These are phyloP conservation scores for Papilionanthe hybrid DNA, from an alignment of 116 monocot species.

Conservation along the genomic window DNA sequence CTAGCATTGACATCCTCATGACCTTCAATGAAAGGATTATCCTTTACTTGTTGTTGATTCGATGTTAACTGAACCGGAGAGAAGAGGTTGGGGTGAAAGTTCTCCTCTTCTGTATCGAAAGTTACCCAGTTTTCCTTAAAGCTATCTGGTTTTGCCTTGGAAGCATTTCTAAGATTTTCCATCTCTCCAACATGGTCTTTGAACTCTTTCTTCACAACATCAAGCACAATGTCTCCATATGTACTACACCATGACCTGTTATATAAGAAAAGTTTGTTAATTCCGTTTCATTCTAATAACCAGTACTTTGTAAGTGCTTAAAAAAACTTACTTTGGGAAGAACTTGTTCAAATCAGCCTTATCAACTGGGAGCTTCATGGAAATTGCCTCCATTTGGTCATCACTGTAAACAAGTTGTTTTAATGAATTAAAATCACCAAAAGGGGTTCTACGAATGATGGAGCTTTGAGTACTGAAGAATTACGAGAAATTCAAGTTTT, in stretches of 20 bases:
- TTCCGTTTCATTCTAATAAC: neutral
- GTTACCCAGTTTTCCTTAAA: constrained; percentile 21
- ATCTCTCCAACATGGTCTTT: constrained; percentile 72
- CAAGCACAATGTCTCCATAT: constrained; percentile 63
- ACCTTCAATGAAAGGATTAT: neutral
- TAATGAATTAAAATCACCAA: neutral
- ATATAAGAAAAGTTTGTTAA: neutral
- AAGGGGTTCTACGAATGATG: neutral
- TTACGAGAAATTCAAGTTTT: constrained; percentile 62
- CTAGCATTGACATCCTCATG: neutral
- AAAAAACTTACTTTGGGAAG: constrained; percentile 61
- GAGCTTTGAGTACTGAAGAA: neutral
- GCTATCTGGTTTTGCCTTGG: constrained; percentile 15
- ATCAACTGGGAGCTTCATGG: constrained; percentile 61
- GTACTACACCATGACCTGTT: constrained; percentile 65
- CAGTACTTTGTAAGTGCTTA: neutral
- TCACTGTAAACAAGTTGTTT: constrained; percentile 25
- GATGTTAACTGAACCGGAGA: neutral
- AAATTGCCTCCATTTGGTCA: constrained; percentile 78
- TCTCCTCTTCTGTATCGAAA: constrained; percentile 44
- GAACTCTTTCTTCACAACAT: constrained; percentile 73
- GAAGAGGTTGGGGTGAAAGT: constrained; percentile 60
- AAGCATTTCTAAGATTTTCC: constrained; percentile 31
- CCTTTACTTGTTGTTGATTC: neutral
- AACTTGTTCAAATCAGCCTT: constrained; percentile 62